Conservation (phyloP, 2,329 filamentous ascomycete genomes). For the Aspergillus ibericus region DNA sequence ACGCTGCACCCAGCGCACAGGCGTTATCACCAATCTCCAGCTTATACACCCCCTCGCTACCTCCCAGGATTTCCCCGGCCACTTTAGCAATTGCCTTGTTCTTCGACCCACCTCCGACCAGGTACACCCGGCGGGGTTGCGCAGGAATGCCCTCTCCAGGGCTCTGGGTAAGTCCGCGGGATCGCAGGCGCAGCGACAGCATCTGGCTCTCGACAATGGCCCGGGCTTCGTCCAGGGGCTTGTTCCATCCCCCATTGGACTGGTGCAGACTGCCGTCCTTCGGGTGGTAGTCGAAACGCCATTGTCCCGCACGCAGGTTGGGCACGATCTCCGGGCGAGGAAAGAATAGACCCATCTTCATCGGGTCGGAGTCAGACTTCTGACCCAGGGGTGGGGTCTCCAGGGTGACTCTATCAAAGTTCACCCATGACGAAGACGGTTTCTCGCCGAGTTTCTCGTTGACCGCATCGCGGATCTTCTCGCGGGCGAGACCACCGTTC, state of each 20-base stretch:
- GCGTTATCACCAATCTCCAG: conserved; percentile 94
- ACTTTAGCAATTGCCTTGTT: conserved; percentile 87
- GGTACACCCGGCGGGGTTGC: conserved; percentile 85
- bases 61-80: conserved; percentile 84
- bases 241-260: conserved; percentile 54
- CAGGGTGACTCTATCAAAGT: conserved; percentile 74
- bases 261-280: conserved; percentile 54
- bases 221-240: conserved; percentile 71
- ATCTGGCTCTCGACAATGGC: conserved; percentile 93
- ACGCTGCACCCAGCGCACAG: conserved; percentile 88
- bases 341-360: conserved; percentile 92
- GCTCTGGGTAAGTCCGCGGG: conserved; percentile 68
- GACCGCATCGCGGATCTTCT: conserved; percentile 81
- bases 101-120: conserved; percentile 86
- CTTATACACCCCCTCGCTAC: conserved; percentile 84
- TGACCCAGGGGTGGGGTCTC: conserved; percentile 69
- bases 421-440: conserved; percentile 65
- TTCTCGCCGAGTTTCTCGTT: conserved; percentile 53
- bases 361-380: conserved; percentile 53
- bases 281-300: conserved; percentile 69
- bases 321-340: conserved; percentile 94
- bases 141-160: conserved; percentile 63
- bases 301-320: conserved; percentile 81
- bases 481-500: conserved; percentile 90
- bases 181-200: conserved; percentile 84